phyloP scores from a whole-genome alignment of 176 grass and related monocot species.

The Aechmea fasciata region DNA sequence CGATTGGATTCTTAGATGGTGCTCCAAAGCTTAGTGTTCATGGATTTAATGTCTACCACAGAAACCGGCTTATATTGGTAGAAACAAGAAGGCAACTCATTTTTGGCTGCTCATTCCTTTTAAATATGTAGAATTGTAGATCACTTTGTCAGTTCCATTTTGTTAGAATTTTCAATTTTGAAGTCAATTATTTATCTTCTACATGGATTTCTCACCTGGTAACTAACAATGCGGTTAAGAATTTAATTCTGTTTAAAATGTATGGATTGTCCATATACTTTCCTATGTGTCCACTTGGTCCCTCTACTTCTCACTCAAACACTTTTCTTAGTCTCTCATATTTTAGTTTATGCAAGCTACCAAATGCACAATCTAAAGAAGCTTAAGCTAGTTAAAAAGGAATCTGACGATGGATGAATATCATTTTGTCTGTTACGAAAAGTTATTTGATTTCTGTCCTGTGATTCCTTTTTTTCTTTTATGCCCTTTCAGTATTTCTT shows the following conservation, averaged over 20 bases:
- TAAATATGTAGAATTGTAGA: not conserved
- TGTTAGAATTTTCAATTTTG: too few species aligned
- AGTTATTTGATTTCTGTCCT: too few species aligned
- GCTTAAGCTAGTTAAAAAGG: not conserved
- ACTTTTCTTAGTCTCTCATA: constrained; percentile 11
- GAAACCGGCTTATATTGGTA: constrained; percentile 69
- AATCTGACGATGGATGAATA: too few species aligned
- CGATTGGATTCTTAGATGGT: constrained; percentile 59
- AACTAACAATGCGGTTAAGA: too few species aligned
- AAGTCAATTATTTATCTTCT: too few species aligned
- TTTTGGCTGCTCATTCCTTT: not conserved
- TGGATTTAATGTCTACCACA: constrained; percentile 72
- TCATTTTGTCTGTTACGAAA: too few species aligned
- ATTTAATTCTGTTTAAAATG: too few species aligned
- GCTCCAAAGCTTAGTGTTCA: constrained; percentile 49
- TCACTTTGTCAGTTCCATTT: not conserved
- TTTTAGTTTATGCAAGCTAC: not conserved
- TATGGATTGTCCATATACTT: too few species aligned
- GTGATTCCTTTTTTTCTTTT: too few species aligned
- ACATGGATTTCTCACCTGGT: too few species aligned
- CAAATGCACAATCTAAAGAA: constrained; percentile 3
- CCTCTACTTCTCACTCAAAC: not conserved
- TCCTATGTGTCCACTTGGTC: too few species aligned
- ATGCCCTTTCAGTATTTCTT: too few species aligned
- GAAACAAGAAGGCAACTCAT: not conserved